Evolutionary conservation across 139 green algal genomes (phyloP), one percentile per base, ranked within the genome.

Genomic region (Chlorella sp.): DNA sequence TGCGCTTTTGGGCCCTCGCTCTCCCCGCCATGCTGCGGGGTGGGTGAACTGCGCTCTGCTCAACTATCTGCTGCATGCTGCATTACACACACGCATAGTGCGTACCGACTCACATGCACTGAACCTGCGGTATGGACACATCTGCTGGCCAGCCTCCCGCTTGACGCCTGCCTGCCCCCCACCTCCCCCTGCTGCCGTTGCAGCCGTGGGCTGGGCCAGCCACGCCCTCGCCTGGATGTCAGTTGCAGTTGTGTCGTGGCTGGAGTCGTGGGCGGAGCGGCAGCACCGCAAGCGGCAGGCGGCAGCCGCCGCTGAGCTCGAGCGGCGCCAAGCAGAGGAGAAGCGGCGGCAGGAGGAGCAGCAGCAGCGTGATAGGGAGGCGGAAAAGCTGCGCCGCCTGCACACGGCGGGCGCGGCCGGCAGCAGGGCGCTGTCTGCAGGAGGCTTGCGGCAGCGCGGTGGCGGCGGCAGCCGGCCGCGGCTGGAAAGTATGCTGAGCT

Each of bases 191-290:
- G 4, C 19, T 36, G 19, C 36, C 6, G 38, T 24, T 28, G 34
- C 76, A 82, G 76, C 62, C 24, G 56, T 41, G 36, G 13, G n/a
- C 32, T 82, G 76, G 76, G 56, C 51, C 54, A 72, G 51, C 76
- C 51, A 56, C 22, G 28, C 51, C 8, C 24, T 82, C 24, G 76
- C 36, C 54, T 69, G 76, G 54, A 34, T 69, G 44, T 72, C 48
- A 5, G 54, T 69, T 9, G 62, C 34, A 7, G 7, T 82, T 6
- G 34, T 62, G 0, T 69, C 54, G 6, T 24, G 22, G 4, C 24
- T 67, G 0, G 76, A 82, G 9, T 22, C 51, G 36, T 72, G 54
- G 76, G 51, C 54, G 19, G 76, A 82, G 48, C 44, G 51, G 17
- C 54, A 82, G 76, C 51, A 69, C 8, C 76, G 54, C 24, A 28